Conservation (phyloP, 441 rosid genomes). For the Oxalis stricta region DNA sequence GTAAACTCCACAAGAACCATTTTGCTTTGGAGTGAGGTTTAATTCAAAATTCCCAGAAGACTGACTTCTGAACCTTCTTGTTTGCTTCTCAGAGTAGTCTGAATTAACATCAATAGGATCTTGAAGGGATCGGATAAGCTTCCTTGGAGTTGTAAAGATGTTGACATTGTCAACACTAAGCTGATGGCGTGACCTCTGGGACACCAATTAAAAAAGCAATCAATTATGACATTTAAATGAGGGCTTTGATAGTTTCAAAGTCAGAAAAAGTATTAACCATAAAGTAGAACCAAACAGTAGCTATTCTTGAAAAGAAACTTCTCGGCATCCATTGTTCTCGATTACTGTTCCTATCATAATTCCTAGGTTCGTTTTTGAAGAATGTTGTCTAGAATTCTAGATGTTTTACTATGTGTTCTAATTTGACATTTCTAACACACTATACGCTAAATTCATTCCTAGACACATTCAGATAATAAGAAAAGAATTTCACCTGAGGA, state of each 20-base stretch:
- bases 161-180: slow-evolving; percentile 34
- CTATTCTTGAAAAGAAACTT: no score
- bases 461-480: neutral
- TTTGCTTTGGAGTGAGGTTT: slow-evolving; percentile 25
- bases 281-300: no score
- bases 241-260: no score
- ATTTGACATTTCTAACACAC: no score
- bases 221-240: slow-evolving; percentile 7
- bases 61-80: slow-evolving; percentile 33
- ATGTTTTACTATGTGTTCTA: no score
- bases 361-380: no score
- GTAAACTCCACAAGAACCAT: slow-evolving; percentile 27
- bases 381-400: no score
- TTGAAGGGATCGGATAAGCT: slow-evolving; percentile 80
- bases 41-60: slow-evolving; percentile 28
- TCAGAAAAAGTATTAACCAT: no score
- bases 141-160: slow-evolving; percentile 79
- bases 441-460: neutral
- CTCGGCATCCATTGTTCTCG: no score
- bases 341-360: no score
- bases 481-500: slow-evolving; percentile 48
- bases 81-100: slow-evolving; percentile 30
- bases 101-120: slow-evolving; percentile 36
- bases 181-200: slow-evolving; percentile 50
- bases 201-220: slow-evolving; percentile 11